Evolutionary conservation across 305 asterid genomes (phyloP).

Genomic region (Galium porrigens): DNA sequence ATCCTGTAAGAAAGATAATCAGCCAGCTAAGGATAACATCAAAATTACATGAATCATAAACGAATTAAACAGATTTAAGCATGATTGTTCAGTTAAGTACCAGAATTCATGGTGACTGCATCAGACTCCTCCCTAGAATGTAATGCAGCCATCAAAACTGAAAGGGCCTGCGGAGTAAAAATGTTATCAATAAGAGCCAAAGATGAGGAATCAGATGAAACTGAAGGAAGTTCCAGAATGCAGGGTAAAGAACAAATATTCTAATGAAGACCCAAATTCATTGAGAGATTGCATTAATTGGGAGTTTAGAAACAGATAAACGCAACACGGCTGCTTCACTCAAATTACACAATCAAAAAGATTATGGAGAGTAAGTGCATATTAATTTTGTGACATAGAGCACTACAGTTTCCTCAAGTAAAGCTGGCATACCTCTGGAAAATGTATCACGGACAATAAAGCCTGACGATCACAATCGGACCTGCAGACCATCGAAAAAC

Average conservation of each 20-base stretch:
- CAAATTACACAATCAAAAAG: neutral
- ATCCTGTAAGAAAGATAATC: constrained; percentile 33
- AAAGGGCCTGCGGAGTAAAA: constrained; percentile 50
- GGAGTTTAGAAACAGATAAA: neutral
- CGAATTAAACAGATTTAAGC: neutral
- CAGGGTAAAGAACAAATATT: constrained; percentile 3
- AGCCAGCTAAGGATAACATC: neutral
- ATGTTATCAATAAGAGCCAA: constrained; percentile 8
- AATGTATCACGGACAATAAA: constrained; percentile 66
- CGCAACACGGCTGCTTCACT: neutral
- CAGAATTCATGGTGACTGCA: constrained; percentile 31
- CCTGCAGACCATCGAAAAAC: constrained; percentile 36
- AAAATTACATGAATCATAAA: neutral
- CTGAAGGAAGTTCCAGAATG: constrained; percentile 2
- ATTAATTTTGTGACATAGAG: neutral
- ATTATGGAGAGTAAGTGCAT: neutral
- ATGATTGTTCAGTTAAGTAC: constrained; percentile 16
- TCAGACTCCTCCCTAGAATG: constrained; percentile 66
- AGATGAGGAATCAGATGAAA: neutral
- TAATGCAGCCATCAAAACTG: constrained; percentile 58
- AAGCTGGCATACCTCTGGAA: constrained; percentile 58
- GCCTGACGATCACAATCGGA: constrained; percentile 93
- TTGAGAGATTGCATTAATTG: neutral
- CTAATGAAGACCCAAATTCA: neutral
- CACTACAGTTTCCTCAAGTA: constrained; percentile 1